Evolutionary conservation across 179 eudicot species (phyloP).

Genomic region (Drosera spatulata): DNA sequence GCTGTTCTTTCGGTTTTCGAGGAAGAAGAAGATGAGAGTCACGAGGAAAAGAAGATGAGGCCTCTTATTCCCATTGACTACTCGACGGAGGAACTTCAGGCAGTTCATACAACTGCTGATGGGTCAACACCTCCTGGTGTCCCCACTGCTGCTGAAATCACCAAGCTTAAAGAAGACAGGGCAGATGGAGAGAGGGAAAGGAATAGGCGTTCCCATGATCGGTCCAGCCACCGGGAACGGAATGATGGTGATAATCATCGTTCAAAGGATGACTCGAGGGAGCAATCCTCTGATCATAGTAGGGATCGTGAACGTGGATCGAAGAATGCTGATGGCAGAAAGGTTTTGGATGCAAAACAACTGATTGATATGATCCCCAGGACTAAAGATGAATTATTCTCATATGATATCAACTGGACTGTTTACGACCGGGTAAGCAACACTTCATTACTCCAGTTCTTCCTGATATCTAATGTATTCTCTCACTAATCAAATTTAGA

Average conservation of each 20-base stretch:
- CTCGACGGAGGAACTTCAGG: slow-evolving; percentile 84
- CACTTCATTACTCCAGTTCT: neutral
- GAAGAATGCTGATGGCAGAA: slow-evolving; percentile 37
- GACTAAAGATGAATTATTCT: slow-evolving; percentile 93
- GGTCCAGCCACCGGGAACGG: slow-evolving; percentile 51
- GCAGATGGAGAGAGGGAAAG: slow-evolving; percentile 55
- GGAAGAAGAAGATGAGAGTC: slow-evolving; percentile 91
- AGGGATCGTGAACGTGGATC: slow-evolving; percentile 31
- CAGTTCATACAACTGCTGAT: slow-evolving; percentile 29
- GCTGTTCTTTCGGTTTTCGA: slow-evolving; percentile 80
- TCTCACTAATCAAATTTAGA: neutral
- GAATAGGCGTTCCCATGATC: slow-evolving; percentile 67
- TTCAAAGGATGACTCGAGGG: slow-evolving; percentile 31
- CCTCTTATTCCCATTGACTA: slow-evolving; percentile 96
- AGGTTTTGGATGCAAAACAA: slow-evolving; percentile 85
- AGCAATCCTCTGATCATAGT: slow-evolving; percentile 29
- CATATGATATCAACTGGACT: slow-evolving; percentile 80
- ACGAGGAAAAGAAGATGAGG: slow-evolving; percentile 92
- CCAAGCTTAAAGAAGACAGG: slow-evolving; percentile 73
- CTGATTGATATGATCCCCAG: slow-evolving; percentile 94
- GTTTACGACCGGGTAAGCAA: slow-evolving; percentile 76
- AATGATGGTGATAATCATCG: slow-evolving; percentile 33
- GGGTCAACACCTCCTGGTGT: slow-evolving; percentile 32
- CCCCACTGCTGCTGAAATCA: slow-evolving; percentile 57
- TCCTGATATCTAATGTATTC: neutral